These are phyloP conservation scores for Yamadazyma endophytica DNA, from an alignment of 805 yeast genomes.

Conservation along the genomic window DNA sequence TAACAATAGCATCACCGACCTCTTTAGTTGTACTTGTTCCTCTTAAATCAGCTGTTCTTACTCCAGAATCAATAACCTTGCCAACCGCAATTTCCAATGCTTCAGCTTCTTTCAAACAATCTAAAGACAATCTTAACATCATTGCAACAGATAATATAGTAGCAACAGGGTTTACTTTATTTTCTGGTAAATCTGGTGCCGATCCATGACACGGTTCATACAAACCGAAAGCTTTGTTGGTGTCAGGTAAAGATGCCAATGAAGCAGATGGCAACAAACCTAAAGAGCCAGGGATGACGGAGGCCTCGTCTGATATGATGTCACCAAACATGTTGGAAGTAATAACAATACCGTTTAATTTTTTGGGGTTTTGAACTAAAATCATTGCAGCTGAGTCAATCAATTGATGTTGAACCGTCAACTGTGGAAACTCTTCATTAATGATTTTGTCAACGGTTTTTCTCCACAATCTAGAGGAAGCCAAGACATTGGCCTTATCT, in stretches of 20 bases:
- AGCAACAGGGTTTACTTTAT: slow-evolving; percentile 93
- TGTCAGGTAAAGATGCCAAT: slow-evolving; percentile 93
- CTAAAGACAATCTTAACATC: slow-evolving; percentile 92
- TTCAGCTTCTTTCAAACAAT: slow-evolving; percentile 72
- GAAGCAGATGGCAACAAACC: slow-evolving; percentile 97
- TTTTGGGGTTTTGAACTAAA: slow-evolving; percentile 84
- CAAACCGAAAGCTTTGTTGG: slow-evolving; percentile 89
- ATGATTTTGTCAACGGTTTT: slow-evolving; percentile 85
- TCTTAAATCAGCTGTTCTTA: slow-evolving; percentile 89
- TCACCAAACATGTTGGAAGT: slow-evolving; percentile 98
- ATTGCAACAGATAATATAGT: slow-evolving; percentile 93
- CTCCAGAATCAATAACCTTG: slow-evolving; percentile 72
- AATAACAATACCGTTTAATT: slow-evolving; percentile 86
- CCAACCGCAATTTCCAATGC: slow-evolving; percentile 24
- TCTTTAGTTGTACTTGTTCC: slow-evolving; percentile 82
- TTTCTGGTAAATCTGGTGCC: slow-evolving; percentile 87
- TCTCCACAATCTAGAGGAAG: slow-evolving; percentile 96
- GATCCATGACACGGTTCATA: slow-evolving; percentile 99
- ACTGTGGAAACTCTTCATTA: slow-evolving; percentile 83
- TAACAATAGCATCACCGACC: slow-evolving; percentile 92
- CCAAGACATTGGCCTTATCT: slow-evolving; percentile 96
- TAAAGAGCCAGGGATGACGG: slow-evolving; percentile 95
- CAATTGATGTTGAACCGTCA: slow-evolving; percentile 86
- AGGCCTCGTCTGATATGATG: slow-evolving; percentile 95
- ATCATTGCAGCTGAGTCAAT: slow-evolving; percentile 99